phyloP scores from a whole-genome alignment of 345 rosid genomes.

The Arabis alpina region DNA sequence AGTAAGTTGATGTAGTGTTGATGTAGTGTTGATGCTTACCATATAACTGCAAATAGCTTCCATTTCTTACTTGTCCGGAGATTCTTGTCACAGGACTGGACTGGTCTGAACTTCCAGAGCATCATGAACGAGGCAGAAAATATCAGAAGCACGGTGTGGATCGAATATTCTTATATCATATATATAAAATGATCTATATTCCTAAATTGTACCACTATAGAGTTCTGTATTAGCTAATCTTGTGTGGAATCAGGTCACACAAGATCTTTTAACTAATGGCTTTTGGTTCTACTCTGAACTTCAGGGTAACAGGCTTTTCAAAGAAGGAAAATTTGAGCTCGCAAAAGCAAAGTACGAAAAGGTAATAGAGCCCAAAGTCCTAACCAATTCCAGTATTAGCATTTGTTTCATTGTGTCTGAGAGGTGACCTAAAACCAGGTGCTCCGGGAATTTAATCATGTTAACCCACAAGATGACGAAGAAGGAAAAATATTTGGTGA shows the following conservation, averaged over 20 bases:
- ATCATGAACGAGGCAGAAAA: constrained; percentile 94
- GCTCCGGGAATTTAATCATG: constrained; percentile 97
- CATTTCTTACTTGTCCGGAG: constrained; percentile 8
- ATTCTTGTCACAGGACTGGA: constrained; percentile 81
- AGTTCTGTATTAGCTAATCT: constrained; percentile 23
- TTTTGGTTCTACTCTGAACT: constrained; percentile 38
- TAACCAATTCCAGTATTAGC: constrained; percentile 13
- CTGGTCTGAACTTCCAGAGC: constrained; percentile 82
- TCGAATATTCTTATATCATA: not conserved
- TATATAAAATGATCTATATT: constrained; percentile 4
- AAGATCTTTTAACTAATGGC: constrained; percentile 13
- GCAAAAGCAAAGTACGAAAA: constrained; percentile 95
- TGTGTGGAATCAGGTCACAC: constrained; percentile 6
- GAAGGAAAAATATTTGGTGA: constrained; percentile 84
- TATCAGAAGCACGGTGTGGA: constrained; percentile 80
- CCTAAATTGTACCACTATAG: constrained; percentile 2
- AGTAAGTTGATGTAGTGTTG: constrained; percentile 51
- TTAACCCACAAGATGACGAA: constrained; percentile 93
- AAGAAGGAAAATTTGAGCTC: constrained; percentile 94
- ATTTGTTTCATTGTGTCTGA: constrained; percentile 21
- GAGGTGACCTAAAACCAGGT: constrained; percentile 52
- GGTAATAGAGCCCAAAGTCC: constrained; percentile 49
- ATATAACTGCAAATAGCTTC: not conserved
- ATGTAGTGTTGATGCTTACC: constrained; percentile 14
- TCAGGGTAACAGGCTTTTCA: constrained; percentile 95